A percentile compares a stretch with the other conserved stretches of the same genome.
Conservation (phyloP, 352 stramenopile genomes). For the Globisporangium sylvaticum region DNA sequence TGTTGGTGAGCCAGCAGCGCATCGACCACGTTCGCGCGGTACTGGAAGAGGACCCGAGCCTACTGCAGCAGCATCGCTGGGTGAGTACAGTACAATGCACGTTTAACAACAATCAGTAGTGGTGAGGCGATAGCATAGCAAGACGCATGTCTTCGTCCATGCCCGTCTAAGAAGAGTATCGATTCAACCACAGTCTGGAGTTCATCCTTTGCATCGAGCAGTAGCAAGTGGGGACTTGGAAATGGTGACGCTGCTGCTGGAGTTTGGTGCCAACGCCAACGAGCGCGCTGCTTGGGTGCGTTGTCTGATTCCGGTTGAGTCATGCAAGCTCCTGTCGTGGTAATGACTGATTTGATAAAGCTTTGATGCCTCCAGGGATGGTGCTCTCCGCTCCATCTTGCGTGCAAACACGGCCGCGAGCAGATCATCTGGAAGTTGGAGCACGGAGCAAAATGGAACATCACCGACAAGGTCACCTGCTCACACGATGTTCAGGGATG, state of each 20-base stretch:
- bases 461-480: conserved; percentile 45
- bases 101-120: background rate
- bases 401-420: conserved; percentile 63
- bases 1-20: conserved; percentile 49
- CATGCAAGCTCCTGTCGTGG: background rate
- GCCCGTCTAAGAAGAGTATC: background rate
- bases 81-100: conserved; percentile 24
- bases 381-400: conserved; percentile 76
- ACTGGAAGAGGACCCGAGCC: conserved; percentile 27
- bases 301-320: background rate
- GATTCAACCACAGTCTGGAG: conserved; percentile 40
- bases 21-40: conserved; percentile 25
- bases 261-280: conserved; percentile 44
- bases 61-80: conserved; percentile 57
- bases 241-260: conserved; percentile 47
- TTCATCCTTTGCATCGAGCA: conserved; percentile 60
- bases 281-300: conserved; percentile 58
- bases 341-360: background rate
- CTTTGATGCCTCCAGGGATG: conserved; percentile 38
- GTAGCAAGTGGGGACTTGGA: conserved; percentile 36
- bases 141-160: background rate
- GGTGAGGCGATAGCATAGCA: background rate
- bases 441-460: conserved; percentile 51
- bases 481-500: too few species aligned
- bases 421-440: conserved; percentile 58